Conservation (phyloP, 1,284 basidiomycete species). For the Fomitopsis palustris region DNA sequence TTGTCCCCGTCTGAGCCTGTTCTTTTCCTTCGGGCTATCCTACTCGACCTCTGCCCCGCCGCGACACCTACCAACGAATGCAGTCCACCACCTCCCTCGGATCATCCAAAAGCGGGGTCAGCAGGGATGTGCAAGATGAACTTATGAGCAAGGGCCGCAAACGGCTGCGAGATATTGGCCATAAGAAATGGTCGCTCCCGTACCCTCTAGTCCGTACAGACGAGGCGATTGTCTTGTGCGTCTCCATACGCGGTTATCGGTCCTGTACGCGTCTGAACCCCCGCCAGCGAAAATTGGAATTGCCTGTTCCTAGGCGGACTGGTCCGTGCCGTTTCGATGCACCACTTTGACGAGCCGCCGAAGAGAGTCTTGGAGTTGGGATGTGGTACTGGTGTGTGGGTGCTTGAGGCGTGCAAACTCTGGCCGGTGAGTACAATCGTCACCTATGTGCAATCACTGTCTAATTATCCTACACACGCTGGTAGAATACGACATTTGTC, state of each 20-base stretch:
- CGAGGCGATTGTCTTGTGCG: constrained; percentile 53
- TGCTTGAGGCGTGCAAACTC: constrained; percentile 57
- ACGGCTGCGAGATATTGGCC: constrained; percentile 41
- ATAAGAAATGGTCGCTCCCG: constrained; percentile 28
- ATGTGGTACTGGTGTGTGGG: constrained; percentile 78
- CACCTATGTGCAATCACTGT: constrained; percentile 1
- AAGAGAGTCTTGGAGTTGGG: constrained; percentile 66
- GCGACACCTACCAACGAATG: neutral
- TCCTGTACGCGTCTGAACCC: neutral
- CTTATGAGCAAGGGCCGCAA: constrained; percentile 36
- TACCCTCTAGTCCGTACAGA: constrained; percentile 52
- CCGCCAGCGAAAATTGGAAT: constrained; percentile 65
- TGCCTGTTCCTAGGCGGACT: constrained; percentile 55
- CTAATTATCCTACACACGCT: constrained; percentile 23
- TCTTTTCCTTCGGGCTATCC: too few relatives aligned
- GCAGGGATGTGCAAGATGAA: constrained; percentile 44
- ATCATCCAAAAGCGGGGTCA: constrained; percentile 17
- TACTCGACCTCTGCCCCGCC: neutral
- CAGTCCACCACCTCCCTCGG: neutral
- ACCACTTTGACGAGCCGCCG: constrained; percentile 50
- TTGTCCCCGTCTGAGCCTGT: neutral
- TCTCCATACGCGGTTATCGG: constrained; percentile 8
- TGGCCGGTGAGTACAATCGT: constrained; percentile 50
- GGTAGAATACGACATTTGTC: constrained; percentile 50
- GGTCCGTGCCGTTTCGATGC: constrained; percentile 45